Evolutionary conservation across 768 basidiomycete genomes (phyloP), one percentile per base, ranked within the genome.

Genomic region (Mycena floridula): DNA sequence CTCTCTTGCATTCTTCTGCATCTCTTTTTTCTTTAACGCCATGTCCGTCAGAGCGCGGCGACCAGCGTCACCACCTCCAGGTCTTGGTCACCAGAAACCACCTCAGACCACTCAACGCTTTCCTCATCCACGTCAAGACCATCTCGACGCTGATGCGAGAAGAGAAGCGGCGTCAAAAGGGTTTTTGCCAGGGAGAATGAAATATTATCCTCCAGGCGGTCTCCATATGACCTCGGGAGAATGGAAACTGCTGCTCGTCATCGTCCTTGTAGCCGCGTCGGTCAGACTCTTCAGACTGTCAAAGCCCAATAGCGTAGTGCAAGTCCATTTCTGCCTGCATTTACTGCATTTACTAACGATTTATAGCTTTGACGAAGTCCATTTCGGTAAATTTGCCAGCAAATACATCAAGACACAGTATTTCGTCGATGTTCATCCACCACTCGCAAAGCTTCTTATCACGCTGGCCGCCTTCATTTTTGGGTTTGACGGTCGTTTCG

Each of bases 381-480:
- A 98, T 61, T 98, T 98, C 62, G 95, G 95, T 48, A 96, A 96
- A 63, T 98, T 98, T 59, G 92, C 95, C 5, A 74, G 79, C 38
- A 89, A 88, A 59, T 98, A 98, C 59, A 89, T 97, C 73, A 89
- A 89, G 70, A 84, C 86, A 28, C 77, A 82, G 51, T 93, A 90
- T 63, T 92, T 87, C 56, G 85, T 88, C 57, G 96, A 99, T 61
- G 95, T 99, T 2, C 96, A 99, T 58, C 96, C 96, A 1, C 96
- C 96, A 3, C 72, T 99, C 15, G 96, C 96, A 6, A 99, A 98
- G 57, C 73, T 99, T 22, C 71, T 99, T 42, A 93, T 99, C 54
- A 97, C 95, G 0, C 74, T 97, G 26, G 88, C 89, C 7, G 94
- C 79, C 1, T 94, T 85, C 54, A 43, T 96, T 12, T 86, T 77